Evolutionary conservation across 345 rosid species (phyloP), one percentile per base, ranked within the genome.

Genomic region (Bruguiera gymnorhiza): DNA sequence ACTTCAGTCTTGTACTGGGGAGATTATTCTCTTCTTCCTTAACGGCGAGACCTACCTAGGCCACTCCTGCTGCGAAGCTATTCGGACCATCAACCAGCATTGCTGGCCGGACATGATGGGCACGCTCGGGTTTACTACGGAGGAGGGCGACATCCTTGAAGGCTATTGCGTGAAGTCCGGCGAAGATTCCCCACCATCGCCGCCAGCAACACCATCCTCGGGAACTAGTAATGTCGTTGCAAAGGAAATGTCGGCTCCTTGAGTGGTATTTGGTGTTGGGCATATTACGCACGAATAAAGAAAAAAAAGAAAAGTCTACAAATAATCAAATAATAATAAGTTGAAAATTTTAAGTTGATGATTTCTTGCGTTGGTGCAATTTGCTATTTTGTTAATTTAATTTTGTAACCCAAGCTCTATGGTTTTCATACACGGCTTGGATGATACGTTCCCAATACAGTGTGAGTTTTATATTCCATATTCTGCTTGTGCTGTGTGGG

Each of bases 41-140:
- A 86, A 87, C n/a, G 91, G 93, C 34, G 92, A 89, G 76, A 86
- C 89, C 3, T 82, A 86, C 67, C n/a, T 86, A 7, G 96, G 93
- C 6, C 70, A 76, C 7, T 65, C 81, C 18, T 90, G 93, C 53
- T 88, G 96, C 73, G 56, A 65, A 10, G 96, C 89, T 27, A 86
- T 90, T 27, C 76, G 79, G 37, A 81, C 76, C 21, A 70, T 90
- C 24, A 64, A 80, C 54, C 70, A 64, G 0, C 75, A 73, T 18
- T 88, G 93, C 69, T 88, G 89, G 93, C 88, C 91, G 9, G 70
- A 73, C 65, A 71, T 88, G 85, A 78, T 81, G 15, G 75, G 70
- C 43, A 70, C 85, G 4, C 86, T 90, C 1, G 89, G 91, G 11
- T 88, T 86, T 43, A 86, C 89, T n/a, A 62, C 82, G 6, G 82